Evolutionary conservation across 2,329 filamentous ascomycete species (phyloP).

Genomic region (Nigrospora oryzae): DNA sequence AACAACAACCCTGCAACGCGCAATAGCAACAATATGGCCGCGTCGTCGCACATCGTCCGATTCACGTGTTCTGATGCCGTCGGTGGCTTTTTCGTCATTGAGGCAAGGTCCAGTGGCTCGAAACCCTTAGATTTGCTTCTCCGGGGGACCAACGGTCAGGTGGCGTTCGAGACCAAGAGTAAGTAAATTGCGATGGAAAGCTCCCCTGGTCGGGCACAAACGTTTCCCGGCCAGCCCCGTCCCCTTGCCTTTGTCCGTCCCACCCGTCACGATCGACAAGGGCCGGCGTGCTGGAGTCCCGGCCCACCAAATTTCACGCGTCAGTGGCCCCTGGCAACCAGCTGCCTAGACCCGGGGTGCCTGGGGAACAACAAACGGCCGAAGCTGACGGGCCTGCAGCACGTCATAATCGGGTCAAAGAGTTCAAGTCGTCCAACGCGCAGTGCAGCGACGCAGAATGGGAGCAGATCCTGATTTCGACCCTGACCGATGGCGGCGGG

Average conservation of each 20-base stretch:
- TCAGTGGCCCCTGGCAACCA: too few relatives aligned
- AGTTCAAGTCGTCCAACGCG: constrained; percentile 44
- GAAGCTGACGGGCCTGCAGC: constrained; percentile 27
- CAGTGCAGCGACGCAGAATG: constrained; percentile 57
- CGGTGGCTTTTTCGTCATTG: background rate
- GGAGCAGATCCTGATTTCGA: constrained; percentile 48
- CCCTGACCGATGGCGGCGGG: constrained; percentile 36
- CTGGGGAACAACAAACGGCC: too few relatives aligned
- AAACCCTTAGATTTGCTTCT: constrained; percentile 1
- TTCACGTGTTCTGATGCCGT: background rate
- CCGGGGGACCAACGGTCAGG: background rate
- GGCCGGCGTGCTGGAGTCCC: too few relatives aligned
- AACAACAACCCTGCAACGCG: too few relatives aligned
- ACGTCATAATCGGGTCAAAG: constrained; percentile 44
- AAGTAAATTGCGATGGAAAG: background rate
- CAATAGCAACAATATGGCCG: background rate
- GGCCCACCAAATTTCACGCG: too few relatives aligned
- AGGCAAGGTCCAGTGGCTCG: background rate
- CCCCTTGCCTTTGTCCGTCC: too few relatives aligned
- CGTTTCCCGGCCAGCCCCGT: too few relatives aligned
- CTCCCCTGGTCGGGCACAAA: too few relatives aligned
- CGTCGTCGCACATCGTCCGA: constrained; percentile 1
- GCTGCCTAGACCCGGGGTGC: too few relatives aligned
- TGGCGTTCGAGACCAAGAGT: constrained; percentile 2
- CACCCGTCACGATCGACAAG: too few relatives aligned